phyloP scores from a whole-genome alignment of 768 basidiomycete genomes.

The Grammothele lineata region DNA sequence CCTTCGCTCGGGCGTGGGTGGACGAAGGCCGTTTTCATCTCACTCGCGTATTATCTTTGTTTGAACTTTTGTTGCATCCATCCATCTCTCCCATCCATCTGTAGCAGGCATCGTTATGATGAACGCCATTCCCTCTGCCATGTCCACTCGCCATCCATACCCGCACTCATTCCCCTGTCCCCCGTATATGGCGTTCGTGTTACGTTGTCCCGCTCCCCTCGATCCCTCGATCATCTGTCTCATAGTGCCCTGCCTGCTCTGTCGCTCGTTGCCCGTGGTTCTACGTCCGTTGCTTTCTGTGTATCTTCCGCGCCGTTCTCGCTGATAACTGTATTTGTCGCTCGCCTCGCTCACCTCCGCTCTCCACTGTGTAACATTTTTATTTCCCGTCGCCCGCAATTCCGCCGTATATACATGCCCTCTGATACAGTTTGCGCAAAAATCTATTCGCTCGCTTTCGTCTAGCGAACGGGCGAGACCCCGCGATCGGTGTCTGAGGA shows the following conservation, averaged over 20 bases:
- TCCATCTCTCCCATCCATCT: conserved; percentile 1
- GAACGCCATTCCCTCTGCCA: neutral
- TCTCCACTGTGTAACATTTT: conserved; percentile 4
- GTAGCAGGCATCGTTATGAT: conserved; percentile 6
- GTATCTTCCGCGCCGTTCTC: conserved; percentile 3
- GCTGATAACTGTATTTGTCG: conserved; percentile 15
- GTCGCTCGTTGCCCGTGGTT: conserved; percentile 9
- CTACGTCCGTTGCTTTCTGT: conserved; percentile 7
- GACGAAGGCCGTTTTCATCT: conserved; percentile 4
- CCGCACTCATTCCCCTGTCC: too few species aligned
- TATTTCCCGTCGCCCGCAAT: conserved; percentile 10
- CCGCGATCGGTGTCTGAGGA: too few species aligned
- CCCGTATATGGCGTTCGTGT: too few species aligned
- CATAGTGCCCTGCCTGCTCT: conserved; percentile 12
- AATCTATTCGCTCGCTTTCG: conserved; percentile 2
- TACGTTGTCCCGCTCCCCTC: too few species aligned
- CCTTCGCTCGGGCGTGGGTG: neutral
- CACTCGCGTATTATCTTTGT: conserved; percentile 3
- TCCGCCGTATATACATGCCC: conserved; percentile 16
- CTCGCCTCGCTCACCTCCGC: neutral
- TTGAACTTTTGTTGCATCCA: neutral
- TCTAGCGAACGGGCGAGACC: too few species aligned
- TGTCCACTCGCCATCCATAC: neutral
- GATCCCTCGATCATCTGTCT: too few species aligned
- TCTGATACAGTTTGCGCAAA: conserved; percentile 5